These are phyloP conservation scores for Colletotrichum australisinense DNA, from an alignment of 2,329 filamentous ascomycete species.

Conservation along the genomic window DNA sequence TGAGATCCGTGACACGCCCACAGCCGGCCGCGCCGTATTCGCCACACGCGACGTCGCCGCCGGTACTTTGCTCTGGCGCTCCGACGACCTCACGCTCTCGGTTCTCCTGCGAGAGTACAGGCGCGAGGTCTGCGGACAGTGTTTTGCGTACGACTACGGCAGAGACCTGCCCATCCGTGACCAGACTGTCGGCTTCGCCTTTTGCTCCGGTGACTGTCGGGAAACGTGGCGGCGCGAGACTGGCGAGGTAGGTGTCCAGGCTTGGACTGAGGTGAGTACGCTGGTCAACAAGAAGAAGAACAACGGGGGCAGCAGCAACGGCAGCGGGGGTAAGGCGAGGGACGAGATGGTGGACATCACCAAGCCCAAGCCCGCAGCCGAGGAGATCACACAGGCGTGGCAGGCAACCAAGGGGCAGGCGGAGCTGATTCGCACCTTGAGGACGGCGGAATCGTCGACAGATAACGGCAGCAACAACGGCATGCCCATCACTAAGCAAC, in stretches of 20 bases:
- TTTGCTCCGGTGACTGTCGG: constrained; percentile 21
- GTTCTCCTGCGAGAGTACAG: constrained; percentile 26
- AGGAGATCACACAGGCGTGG: constrained; percentile 21
- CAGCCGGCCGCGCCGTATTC: constrained; percentile 31
- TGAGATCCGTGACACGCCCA: constrained; percentile 27
- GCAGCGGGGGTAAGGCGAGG: neutral
- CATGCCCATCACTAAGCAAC: constrained; percentile 10
- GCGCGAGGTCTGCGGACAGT: constrained; percentile 31
- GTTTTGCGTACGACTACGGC: constrained; percentile 29
- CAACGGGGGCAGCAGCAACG: neutral
- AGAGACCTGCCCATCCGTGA: constrained; percentile 18
- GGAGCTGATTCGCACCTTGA: constrained; percentile 13
- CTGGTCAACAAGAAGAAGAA: constrained; percentile 23
- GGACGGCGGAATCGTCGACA: neutral
- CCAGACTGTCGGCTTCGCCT: constrained; percentile 23
- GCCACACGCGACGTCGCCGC: constrained; percentile 3
- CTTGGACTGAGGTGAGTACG: constrained; percentile 25
- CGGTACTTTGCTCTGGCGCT: constrained; percentile 17
- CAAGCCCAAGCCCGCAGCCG: neutral
- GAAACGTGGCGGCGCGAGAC: constrained; percentile 8
- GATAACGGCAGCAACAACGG: neutral
- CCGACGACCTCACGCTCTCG: constrained; percentile 26
- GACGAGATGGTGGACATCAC: constrained; percentile 18
- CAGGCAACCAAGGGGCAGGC: constrained; percentile 7
- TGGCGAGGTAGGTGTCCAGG: constrained; percentile 21